Base-by-base conservation (phyloP, 164 flowering plant species). In the Vitis amurensis region DNA sequence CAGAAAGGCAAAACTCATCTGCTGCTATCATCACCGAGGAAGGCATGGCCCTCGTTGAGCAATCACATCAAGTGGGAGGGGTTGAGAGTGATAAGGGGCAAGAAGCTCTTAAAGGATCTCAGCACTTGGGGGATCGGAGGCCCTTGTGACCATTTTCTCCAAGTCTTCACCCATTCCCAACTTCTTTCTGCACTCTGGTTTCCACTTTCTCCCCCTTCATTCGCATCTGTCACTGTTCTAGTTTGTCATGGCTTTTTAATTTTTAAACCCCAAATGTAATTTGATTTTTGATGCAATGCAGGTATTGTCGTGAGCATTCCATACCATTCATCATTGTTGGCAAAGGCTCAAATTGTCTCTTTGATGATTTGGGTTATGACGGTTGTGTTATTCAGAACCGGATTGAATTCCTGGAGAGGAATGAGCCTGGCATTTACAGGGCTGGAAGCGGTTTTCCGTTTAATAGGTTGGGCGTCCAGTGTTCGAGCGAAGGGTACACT, bases 321-420 rank as follows among this genome's bases (percentile, higher is more conserved):
- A 68, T 83, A 13, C 68, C 70, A 50, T 81, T 75, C 61, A 47
- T 83, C 15, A 55, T 83, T 9, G 57, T 86, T 37, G 90, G 88
- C 10, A 84, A 74, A 77, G 88, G 90, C 70, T 86, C 88, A 11
- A 84, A 86, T 68, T 86, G 85, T 72, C 82, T 84, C 9, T 86
- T 84, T 64, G 82, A 84, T 59, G 89, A 86, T 61, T 29, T 61
- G 58, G 87, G 89, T 49, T 86, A 82, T 59, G 81, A 81, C 66
- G 87, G 86, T 59, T 86, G 89, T 50, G 71, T 86, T 14, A 79
- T 84, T 47, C 69, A 74, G 37, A 86, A 86, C 59, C 76, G 72
- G 67, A 80, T 80, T 27, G 74, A 69, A 44, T 83, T 76, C 66
- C n/a, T 86, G 56, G 85, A 84, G 79, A 78, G 57, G 68, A 62